Evolutionary conservation across 1,284 basidiomycete genomes (phyloP).

Genomic region (Microbotryum intermedium): DNA sequence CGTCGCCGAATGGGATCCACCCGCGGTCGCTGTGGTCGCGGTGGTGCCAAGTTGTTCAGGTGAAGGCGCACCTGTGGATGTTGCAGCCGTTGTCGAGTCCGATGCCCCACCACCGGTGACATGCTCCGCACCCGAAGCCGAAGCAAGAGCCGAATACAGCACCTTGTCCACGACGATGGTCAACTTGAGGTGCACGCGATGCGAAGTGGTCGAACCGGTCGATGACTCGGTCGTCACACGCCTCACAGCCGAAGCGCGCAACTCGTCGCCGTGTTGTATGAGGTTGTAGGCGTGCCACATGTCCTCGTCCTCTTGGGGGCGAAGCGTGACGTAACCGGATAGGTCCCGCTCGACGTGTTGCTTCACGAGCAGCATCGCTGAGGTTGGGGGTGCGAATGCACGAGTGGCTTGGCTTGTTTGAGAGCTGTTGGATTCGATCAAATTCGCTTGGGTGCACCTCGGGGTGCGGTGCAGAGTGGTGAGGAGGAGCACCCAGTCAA

Average conservation of each 20-base stretch:
- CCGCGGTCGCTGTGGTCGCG: slow-evolving; percentile 1
- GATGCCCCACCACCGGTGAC: not conserved
- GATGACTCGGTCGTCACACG: slow-evolving; percentile 60
- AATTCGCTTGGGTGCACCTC: too few relatives aligned
- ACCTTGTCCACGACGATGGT: slow-evolving; percentile 67
- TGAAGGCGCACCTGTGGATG: not conserved
- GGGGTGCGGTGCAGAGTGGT: too few relatives aligned
- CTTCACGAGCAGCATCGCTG: slow-evolving; percentile 52
- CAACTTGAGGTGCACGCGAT: slow-evolving; percentile 73
- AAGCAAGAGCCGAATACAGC: slow-evolving; percentile 36
- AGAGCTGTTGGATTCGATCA: too few relatives aligned
- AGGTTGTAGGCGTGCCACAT: slow-evolving; percentile 99
- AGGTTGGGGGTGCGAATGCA: too few relatives aligned
- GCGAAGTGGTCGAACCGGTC: slow-evolving; percentile 89
- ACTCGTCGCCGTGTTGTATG: slow-evolving; percentile 75
- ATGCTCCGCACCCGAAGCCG: not conserved
- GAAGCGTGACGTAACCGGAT: slow-evolving; percentile 76
- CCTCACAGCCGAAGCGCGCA: slow-evolving; percentile 83
- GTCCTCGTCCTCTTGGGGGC: slow-evolving; percentile 89
- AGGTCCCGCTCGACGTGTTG: slow-evolving; percentile 71
- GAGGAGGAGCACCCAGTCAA: too few relatives aligned
- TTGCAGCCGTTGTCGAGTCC: not conserved
- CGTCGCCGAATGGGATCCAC: slow-evolving; percentile 35
- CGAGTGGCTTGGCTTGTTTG: too few relatives aligned
- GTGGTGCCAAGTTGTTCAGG: slow-evolving; percentile 1